These are phyloP conservation scores for Leishmania major DNA, from an alignment of 208 protist genomes.

Conservation along the genomic window DNA sequence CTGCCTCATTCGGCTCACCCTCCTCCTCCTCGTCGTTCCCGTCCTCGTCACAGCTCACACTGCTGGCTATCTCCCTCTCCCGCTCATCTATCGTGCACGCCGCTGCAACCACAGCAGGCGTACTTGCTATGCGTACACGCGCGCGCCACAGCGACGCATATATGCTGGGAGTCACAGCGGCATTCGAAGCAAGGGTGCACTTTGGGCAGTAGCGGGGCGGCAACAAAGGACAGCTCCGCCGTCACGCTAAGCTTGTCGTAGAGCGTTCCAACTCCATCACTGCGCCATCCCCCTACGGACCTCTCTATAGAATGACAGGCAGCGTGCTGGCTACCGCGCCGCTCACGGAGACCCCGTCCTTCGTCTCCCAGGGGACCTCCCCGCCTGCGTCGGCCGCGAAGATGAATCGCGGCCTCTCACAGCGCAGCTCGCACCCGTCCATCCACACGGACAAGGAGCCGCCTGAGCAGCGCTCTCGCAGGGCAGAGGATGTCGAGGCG, in stretches of 20 bases:
- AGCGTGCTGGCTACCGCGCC: not conserved
- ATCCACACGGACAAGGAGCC: not conserved
- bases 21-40: too few species aligned
- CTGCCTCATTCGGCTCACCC: too few species aligned
- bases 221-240: not conserved
- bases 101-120: not conserved
- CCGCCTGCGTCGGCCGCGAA: not conserved
- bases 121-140: not conserved
- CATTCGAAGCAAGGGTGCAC: too few species aligned
- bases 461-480: not conserved
- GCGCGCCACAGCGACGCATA: not conserved
- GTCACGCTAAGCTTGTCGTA: not conserved
- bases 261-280: not conserved
- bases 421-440: not conserved
- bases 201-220: not conserved
- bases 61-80: not conserved
- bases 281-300: not conserved
- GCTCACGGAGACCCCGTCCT: not conserved
- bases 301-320: not conserved
- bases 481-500: not conserved
- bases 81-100: not conserved
- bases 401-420: not conserved
- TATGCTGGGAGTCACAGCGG: not conserved
- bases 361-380: not conserved
- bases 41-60: not conserved